Percentiles rank a stretch among this genome's conserved stretches.
Evolutionary conservation across 495 filamentous ascomycete genomes (phyloP).

Genomic region (Tuber indicum): DNA sequence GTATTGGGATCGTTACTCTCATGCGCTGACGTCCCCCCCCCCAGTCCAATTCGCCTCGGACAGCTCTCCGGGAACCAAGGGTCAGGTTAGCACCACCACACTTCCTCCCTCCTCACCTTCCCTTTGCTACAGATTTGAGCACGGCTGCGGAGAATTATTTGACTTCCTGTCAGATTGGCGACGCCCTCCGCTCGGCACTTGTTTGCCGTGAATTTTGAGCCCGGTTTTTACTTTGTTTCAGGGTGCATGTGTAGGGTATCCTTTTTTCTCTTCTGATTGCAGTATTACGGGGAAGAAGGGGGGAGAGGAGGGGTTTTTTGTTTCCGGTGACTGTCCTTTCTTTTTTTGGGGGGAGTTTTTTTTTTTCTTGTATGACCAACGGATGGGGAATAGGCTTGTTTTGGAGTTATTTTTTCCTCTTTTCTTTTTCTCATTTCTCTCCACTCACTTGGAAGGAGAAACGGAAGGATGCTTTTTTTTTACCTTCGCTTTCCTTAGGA

Average conservation of each 20-base stretch:
- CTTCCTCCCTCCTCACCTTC: background rate
- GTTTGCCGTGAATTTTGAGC: constrained; percentile 1
- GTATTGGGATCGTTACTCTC: background rate
- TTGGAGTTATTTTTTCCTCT: background rate
- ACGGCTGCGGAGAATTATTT: constrained; percentile 2
- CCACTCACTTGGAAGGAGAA: background rate
- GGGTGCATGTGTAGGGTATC: background rate
- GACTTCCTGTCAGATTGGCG: background rate
- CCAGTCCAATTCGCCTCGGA: background rate
- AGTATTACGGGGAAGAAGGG: background rate
- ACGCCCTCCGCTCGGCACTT: background rate
- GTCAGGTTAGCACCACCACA: background rate
- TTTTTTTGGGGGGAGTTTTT: background rate
- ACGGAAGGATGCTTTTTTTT: background rate
- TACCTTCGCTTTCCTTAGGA: background rate
- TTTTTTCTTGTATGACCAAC: background rate
- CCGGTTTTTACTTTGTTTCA: background rate
- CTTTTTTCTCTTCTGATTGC: background rate
- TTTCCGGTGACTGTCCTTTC: background rate
- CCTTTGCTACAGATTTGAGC: background rate
- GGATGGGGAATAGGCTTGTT: background rate
- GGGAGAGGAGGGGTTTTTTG: background rate
- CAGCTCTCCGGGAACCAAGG: background rate
- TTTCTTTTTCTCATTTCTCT: background rate
- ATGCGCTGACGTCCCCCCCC: background rate